These are phyloP conservation scores for Tilletia indica DNA, from an alignment of 1,284 basidiomycete genomes.

Conservation along the genomic window DNA sequence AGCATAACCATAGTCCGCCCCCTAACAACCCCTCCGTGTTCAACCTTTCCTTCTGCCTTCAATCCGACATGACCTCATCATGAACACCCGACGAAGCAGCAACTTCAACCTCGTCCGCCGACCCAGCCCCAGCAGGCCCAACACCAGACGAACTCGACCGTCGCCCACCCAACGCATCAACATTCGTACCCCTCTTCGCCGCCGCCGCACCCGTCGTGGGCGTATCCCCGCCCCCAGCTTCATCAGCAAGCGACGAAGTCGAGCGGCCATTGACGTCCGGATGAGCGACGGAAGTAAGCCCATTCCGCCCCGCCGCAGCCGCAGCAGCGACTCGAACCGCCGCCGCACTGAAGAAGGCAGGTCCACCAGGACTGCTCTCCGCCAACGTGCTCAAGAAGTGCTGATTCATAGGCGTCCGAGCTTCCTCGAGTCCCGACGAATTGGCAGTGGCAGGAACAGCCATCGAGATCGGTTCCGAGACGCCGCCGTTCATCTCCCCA, in stretches of 20 bases:
- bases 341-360: slow-evolving; percentile 7
- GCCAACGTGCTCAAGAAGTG: slow-evolving; percentile 60
- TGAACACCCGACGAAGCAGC: neutral
- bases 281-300: too few relatives aligned
- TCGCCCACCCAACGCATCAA: too few relatives aligned
- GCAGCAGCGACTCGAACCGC: neutral
- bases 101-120: neutral
- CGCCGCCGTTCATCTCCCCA: slow-evolving; percentile 23
- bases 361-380: slow-evolving; percentile 30
- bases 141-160: too few relatives aligned
- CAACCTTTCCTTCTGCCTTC: neutral
- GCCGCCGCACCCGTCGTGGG: too few relatives aligned
- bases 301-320: neutral
- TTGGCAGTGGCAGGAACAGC: slow-evolving; percentile 22
- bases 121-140: too few relatives aligned
- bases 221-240: too few relatives aligned
- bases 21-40: too few relatives aligned
- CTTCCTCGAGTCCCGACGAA: slow-evolving; percentile 33
- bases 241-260: neutral
- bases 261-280: neutral
- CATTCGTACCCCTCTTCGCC: too few relatives aligned
- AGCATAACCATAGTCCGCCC: too few relatives aligned
- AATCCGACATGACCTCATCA: slow-evolving; percentile 17
- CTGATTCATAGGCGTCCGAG: slow-evolving; percentile 60
- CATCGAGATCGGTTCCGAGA: slow-evolving; percentile 19